Evolutionary conservation across 257 asterid species (phyloP).

Genomic region (Ballota nigra): DNA sequence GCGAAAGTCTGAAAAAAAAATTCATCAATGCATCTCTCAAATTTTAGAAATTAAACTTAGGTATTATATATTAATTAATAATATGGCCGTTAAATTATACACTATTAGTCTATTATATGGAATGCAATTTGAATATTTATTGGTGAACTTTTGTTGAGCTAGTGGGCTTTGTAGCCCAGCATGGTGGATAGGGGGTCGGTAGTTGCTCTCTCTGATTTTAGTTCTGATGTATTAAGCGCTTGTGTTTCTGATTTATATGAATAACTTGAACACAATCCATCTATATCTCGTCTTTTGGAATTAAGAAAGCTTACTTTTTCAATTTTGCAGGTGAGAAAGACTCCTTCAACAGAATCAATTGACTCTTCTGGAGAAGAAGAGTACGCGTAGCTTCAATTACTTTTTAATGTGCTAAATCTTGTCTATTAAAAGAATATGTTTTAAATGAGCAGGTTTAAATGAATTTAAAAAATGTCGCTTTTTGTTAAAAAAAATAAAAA

Average conservation of each 20-base stretch:
- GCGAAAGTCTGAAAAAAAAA: background rate
- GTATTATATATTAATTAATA: background rate
- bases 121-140: background rate
- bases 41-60: slow-evolving; percentile 13
- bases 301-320: slow-evolving; percentile 26
- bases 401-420: slow-evolving; percentile 10
- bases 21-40: background rate
- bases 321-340: slow-evolving; percentile 58
- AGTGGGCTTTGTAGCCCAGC: background rate
- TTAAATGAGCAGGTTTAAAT: background rate
- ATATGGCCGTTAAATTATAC: background rate
- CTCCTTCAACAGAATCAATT: slow-evolving; percentile 68
- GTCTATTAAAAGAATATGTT: background rate
- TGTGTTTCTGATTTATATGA: slow-evolving; percentile 8
- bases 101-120: background rate
- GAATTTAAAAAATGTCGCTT: background rate
- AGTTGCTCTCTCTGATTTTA: slow-evolving; percentile 1
- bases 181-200: background rate
- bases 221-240: background rate
- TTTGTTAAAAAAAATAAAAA: too few species aligned
- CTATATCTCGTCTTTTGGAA: slow-evolving; percentile 6
- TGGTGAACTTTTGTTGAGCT: background rate
- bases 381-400: slow-evolving; percentile 46
- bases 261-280: background rate
- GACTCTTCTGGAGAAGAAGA: slow-evolving; percentile 98